These are phyloP conservation scores for Tulasnella sp. DNA, from an alignment of 768 basidiomycete species.

Conservation along the genomic window DNA sequence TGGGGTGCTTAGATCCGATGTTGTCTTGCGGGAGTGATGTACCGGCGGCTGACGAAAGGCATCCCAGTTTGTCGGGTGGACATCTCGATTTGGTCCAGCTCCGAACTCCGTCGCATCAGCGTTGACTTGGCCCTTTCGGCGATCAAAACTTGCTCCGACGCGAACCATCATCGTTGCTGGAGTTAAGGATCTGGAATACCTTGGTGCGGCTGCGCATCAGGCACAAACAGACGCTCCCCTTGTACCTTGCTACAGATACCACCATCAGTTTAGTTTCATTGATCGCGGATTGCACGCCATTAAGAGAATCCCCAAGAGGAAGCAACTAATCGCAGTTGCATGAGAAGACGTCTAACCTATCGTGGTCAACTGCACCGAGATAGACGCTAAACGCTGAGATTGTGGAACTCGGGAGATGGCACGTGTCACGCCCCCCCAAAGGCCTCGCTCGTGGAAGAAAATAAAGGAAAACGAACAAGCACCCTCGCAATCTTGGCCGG, in stretches of 20 bases:
- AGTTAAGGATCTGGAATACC: not conserved
- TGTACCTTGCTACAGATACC: not conserved
- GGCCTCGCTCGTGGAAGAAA: constrained; percentile 2
- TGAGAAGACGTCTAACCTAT: constrained; percentile 12
- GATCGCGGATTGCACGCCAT: not conserved
- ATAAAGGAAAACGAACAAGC: not conserved
- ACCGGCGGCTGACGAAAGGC: not conserved
- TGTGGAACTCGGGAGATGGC: not conserved
- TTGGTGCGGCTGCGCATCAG: not conserved
- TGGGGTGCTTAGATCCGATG: not conserved
- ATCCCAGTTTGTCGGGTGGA: not conserved
- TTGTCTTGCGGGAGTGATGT: not conserved
- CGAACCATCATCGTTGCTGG: no score
- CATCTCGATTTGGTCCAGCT: not conserved
- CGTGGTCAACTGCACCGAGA: constrained; percentile 3
- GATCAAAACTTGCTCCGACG: not conserved
- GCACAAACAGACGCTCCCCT: not conserved
- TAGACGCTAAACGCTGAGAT: not conserved
- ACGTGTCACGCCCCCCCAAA: not conserved
- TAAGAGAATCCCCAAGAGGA: not conserved
- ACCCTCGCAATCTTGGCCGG: not conserved
- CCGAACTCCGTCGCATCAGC: not conserved
- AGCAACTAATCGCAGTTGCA: not conserved
- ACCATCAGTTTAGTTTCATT: not conserved
- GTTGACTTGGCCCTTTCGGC: not conserved